A percentile compares a stretch with the other conserved stretches of the same genome.
Conservation (phyloP, 2,329 filamentous ascomycete species). For the Claviceps sorghi region DNA sequence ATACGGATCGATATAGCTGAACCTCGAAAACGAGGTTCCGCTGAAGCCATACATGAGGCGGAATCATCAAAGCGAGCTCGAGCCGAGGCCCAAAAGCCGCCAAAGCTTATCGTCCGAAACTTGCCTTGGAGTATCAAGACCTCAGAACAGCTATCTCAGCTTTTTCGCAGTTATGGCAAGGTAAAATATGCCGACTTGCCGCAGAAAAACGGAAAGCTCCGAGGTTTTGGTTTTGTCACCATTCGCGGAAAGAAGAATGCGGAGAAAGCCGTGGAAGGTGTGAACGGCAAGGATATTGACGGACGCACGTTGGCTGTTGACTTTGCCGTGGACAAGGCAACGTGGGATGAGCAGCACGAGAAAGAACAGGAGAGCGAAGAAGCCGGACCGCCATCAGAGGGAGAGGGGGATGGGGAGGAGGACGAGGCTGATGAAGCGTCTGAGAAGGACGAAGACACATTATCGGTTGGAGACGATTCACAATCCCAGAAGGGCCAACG, state of each 20-base stretch:
- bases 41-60: constrained; percentile 26
- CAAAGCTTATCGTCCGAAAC: constrained; percentile 81
- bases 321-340: constrained; percentile 86
- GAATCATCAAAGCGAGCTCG: constrained; percentile 39
- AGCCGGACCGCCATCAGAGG: constrained; percentile 15
- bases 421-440: constrained; percentile 19
- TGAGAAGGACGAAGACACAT: constrained; percentile 12
- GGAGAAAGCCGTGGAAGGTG: constrained; percentile 65
- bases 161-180: constrained; percentile 84
- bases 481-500: constrained; percentile 20
- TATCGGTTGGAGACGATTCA: constrained; percentile 15
- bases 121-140: constrained; percentile 91
- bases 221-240: constrained; percentile 87
- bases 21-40: constrained; percentile 55
- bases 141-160: constrained; percentile 58
- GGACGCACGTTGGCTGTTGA: constrained; percentile 83
- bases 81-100: constrained; percentile 44
- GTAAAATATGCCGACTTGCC: constrained; percentile 79
- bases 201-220: constrained; percentile 57
- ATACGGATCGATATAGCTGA: constrained; percentile 82
- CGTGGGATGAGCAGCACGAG: constrained; percentile 56
- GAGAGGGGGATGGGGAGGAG: constrained; percentile 19
- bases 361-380: constrained; percentile 25
- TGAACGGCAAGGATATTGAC: constrained; percentile 85
- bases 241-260: constrained; percentile 81